Base-by-base conservation (phyloP, 2,329 filamentous ascomycete species). In the Grosmannia huntii region DNA sequence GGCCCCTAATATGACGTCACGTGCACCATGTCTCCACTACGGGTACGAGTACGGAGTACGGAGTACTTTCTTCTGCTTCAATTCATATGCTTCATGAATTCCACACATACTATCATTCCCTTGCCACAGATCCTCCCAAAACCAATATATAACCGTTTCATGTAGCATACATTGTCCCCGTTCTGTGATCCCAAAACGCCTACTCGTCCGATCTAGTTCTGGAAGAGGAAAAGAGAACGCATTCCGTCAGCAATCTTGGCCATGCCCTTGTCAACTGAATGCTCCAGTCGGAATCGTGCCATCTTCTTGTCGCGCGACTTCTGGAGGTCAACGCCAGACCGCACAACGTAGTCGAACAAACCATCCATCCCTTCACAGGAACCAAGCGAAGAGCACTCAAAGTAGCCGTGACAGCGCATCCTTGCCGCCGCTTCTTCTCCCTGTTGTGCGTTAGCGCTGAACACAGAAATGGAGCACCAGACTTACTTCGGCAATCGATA, bases 311-410 rank as follows among this genome's bases (percentile, higher is more conserved):
- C 59, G 44, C 59, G 60, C 1, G 25, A 16, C 51, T 48, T 54
- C 25, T 64, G 60, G n/a, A 60, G 36, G 3, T 59, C 56, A 9
- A 63, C 56, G 19, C 62, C 63, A 9, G 63, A 57, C 25, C 57
- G 57, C 7, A 61, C 36, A 48, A 64, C 52, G 36, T 57, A 55
- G 33, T 60, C 62, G 7, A 63, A 61, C n/a, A 65, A 48, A 5
- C 59, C 61, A 16, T 61, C 59, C 4, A 65, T 55, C 31, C 60
- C 60, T 27, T 65, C 62, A 27, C 61, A 60, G 3, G 55, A 38
- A 2, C 49, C 53, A 0, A 62, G 57, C 16, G 64, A 64, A 4
- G 64, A 64, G 58, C 63, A 64, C 52, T 65, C 64, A 53, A 63
- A 59, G 58, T 64, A 65, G n/a, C 55, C 31, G 6, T 49, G 16